A percentile compares a stretch with the other conserved stretches of the same genome.
Conservation (phyloP, 2,329 filamentous ascomycete species). For the Cordyceps fumosorosea region DNA sequence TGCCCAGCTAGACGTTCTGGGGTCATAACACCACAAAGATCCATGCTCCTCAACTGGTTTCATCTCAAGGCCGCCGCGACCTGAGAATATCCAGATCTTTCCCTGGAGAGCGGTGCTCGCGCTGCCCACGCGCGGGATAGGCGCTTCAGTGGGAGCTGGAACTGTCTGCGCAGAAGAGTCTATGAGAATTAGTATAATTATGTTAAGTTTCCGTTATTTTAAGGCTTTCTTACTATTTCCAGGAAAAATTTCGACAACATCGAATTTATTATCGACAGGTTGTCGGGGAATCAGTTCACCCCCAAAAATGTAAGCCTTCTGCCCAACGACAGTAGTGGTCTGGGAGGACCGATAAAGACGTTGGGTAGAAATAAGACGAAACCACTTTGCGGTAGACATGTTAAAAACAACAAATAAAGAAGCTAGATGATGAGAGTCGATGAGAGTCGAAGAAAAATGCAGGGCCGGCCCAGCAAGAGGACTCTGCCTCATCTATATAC, state of each 20-base stretch:
- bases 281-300: conserved; percentile 44
- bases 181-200: not conserved
- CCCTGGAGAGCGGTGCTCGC: conserved; percentile 38
- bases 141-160: conserved; percentile 23
- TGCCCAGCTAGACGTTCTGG: conserved; percentile 36
- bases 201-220: not conserved
- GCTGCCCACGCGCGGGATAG: conserved; percentile 50
- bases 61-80: conserved; percentile 55
- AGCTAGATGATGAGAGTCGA: not conserved
- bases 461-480: not conserved
- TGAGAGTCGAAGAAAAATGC: not conserved
- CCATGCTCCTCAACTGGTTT: conserved; percentile 52
- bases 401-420: not conserved
- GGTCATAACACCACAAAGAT: conserved; percentile 48
- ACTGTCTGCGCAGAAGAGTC: conserved; percentile 16
- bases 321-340: conserved; percentile 33
- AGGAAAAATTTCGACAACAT: conserved; percentile 28
- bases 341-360: conserved; percentile 46
- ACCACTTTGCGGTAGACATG: conserved; percentile 12
- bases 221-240: not conserved
- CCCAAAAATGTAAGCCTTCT: conserved; percentile 40
- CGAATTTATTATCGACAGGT: conserved; percentile 43
- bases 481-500: not conserved
- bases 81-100: conserved; percentile 55
- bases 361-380: conserved; percentile 2